Conservation (phyloP, 768 basidiomycete species). For the Rhizopogon sp. region DNA sequence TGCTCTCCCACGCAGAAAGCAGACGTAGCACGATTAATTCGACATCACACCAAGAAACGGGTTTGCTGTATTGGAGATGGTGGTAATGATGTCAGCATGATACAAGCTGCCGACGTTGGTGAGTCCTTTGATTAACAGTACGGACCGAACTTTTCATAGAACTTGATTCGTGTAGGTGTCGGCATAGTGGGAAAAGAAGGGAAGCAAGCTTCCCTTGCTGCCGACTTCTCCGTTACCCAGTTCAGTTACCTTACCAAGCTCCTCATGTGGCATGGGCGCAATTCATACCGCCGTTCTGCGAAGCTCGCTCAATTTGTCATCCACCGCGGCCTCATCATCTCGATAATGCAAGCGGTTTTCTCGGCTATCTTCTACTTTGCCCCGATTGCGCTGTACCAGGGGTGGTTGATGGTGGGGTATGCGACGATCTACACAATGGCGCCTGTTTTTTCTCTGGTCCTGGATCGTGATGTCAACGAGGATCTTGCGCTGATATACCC, state of each 20-base stretch:
- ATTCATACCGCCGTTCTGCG: slow-evolving; percentile 96
- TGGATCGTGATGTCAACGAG: slow-evolving; percentile 94
- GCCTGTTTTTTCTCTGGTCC: slow-evolving; percentile 93
- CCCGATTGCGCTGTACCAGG: slow-evolving; percentile 96
- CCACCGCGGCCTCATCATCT: slow-evolving; percentile 94
- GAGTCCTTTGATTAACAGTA: slow-evolving; percentile 28
- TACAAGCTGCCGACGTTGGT: slow-evolving; percentile 98
- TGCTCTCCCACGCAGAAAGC: slow-evolving; percentile 99
- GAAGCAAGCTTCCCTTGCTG: slow-evolving; percentile 97
- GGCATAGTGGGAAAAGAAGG: slow-evolving; percentile 99
- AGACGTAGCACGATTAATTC: slow-evolving; percentile 91
- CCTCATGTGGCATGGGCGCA: slow-evolving; percentile 97
- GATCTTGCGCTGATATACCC: slow-evolving; percentile 94
- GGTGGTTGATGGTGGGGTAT: slow-evolving; percentile 96
- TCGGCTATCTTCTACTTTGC: slow-evolving; percentile 91
- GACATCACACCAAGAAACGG: slow-evolving; percentile 85
- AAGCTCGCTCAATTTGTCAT: slow-evolving; percentile 99
- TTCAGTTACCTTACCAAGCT: slow-evolving; percentile 95
- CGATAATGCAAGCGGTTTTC: slow-evolving; percentile 96
- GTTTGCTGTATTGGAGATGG: slow-evolving; percentile 99
- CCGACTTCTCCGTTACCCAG: slow-evolving; percentile 97
- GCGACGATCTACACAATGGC: slow-evolving; percentile 98
- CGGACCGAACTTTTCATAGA: neutral
- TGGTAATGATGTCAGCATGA: slow-evolving; percentile 99
- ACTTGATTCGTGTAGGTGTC: slow-evolving; percentile 51